Conservation (phyloP, 2,329 filamentous ascomycete species). For the Emericellopsis cladophorae region DNA sequence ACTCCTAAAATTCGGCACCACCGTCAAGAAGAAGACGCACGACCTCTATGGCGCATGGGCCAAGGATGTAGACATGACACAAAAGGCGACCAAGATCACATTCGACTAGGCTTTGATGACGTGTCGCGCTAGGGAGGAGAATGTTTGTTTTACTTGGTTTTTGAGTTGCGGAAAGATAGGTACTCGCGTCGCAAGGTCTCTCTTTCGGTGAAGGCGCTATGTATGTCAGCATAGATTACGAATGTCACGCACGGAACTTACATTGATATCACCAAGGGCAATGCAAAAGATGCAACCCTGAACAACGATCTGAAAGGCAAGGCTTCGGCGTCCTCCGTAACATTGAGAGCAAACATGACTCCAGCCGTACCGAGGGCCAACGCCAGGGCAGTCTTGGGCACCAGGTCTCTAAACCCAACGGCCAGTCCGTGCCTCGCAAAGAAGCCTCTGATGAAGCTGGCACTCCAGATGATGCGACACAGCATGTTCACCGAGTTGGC, state of each 20-base stretch:
- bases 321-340: conserved; percentile 10
- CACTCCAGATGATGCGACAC: conserved; percentile 73
- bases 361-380: conserved; percentile 14
- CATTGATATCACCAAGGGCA: conserved; percentile 43
- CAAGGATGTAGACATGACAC: conserved; percentile 75
- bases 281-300: conserved; percentile 34
- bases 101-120: conserved; percentile 37
- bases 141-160: conserved; percentile 10
- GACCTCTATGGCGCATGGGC: conserved; percentile 91
- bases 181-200: conserved; percentile 38
- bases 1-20: conserved; percentile 89
- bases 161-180: conserved; percentile 23
- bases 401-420: conserved; percentile 12
- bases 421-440: conserved; percentile 33
- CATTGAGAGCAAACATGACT: conserved; percentile 12
- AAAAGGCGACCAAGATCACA: conserved; percentile 82
- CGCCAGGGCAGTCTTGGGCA: conserved; percentile 14
- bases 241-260: conserved; percentile 30
- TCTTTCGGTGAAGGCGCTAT: conserved; percentile 41
- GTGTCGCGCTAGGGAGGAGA: not conserved
- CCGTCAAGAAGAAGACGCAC: conserved; percentile 98
- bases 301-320: conserved; percentile 22
- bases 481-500: conserved; percentile 88
- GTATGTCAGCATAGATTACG: conserved; percentile 5
- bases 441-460: conserved; percentile 55